Evolutionary conservation across 192 early-diverging fungal genomes (phyloP), one percentile per base, ranked within the genome.

Genomic region (Lunasporangiospora selenospora): DNA sequence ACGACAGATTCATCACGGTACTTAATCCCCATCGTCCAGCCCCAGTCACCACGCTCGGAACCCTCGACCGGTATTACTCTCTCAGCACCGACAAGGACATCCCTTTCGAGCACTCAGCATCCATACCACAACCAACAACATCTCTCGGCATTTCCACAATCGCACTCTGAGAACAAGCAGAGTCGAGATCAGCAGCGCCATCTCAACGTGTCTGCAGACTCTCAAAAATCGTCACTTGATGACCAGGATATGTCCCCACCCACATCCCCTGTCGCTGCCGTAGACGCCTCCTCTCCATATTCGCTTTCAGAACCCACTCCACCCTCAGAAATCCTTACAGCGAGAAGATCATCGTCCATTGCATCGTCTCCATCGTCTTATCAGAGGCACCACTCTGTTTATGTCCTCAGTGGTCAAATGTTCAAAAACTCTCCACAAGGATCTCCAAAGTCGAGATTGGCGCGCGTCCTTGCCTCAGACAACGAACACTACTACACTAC

Each of bases 191-290:
- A 55, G 19, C 69, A 73, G 21, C 29, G 69, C 2, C 54, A 51
- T 7, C 13, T 73, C 12, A 73, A 73, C 23, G 34, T 41, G 36
- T 73, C 69, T 6, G 42, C 58, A 11, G 69, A 63, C 43, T 73
- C 61, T 13, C 61, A 63, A 29, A 62, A 63, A 21, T 73, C 69
- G 24, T 58, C n/a, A n/a, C 53, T 39, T 6, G 69, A 73, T 41
- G 69, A 73, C 21, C 69, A 73, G 21, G 69, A 73, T 26, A 58
- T 49, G 6, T 73, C 69, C 9, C 69, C 69, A n/a, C 69, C 69
- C 11, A 53, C 46, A 6, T 73, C 69, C 2, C 69, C 69, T 0
- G 58, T 55, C 8, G 59, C 59, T 15, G n/a, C n/a, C n/a, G 54
- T 56, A 19, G 63, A 63, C 31, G 53, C 58, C 29, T 61, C 60